Evolutionary conservation across 2,329 filamentous ascomycete genomes (phyloP).

Genomic region (Xylariaceae sp.): DNA sequence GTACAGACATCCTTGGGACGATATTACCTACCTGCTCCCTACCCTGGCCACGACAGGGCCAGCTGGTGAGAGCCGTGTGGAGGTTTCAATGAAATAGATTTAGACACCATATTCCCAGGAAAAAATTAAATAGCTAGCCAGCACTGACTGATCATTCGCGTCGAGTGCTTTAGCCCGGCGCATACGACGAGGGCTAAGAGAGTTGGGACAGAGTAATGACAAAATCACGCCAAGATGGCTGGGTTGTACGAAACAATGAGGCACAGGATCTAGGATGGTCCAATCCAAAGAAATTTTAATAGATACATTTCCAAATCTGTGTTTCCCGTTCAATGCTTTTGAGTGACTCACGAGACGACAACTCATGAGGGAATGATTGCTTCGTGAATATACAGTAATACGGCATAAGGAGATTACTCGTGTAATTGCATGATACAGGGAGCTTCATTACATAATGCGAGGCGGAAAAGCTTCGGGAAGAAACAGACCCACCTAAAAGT

Average conservation of each 20-base stretch:
- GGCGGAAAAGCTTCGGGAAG: slow-evolving; percentile 16
- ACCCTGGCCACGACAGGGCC: slow-evolving; percentile 65
- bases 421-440: neutral
- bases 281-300: slow-evolving; percentile 22
- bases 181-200: slow-evolving; percentile 3
- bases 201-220: slow-evolving; percentile 22
- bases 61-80: slow-evolving; percentile 80
- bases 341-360: neutral
- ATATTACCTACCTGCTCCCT: slow-evolving; percentile 92
- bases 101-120: slow-evolving; percentile 23
- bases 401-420: too few relatives aligned
- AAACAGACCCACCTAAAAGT: slow-evolving; percentile 13
- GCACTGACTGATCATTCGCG: slow-evolving; percentile 14
- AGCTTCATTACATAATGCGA: neutral
- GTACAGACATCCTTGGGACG: slow-evolving; percentile 99
- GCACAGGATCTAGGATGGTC: slow-evolving; percentile 20
- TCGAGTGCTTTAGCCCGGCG: slow-evolving; percentile 14
- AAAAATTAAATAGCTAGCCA: slow-evolving; percentile 24
- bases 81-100: slow-evolving; percentile 66
- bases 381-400: neutral
- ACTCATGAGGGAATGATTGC: too few relatives aligned
- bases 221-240: slow-evolving; percentile 21
- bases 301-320: slow-evolving; percentile 17
- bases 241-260: slow-evolving; percentile 27
- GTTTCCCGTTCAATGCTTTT: neutral